phyloP scores from a whole-genome alignment of 1,139 yeast species.

The Blastobotrys ciferrii region DNA sequence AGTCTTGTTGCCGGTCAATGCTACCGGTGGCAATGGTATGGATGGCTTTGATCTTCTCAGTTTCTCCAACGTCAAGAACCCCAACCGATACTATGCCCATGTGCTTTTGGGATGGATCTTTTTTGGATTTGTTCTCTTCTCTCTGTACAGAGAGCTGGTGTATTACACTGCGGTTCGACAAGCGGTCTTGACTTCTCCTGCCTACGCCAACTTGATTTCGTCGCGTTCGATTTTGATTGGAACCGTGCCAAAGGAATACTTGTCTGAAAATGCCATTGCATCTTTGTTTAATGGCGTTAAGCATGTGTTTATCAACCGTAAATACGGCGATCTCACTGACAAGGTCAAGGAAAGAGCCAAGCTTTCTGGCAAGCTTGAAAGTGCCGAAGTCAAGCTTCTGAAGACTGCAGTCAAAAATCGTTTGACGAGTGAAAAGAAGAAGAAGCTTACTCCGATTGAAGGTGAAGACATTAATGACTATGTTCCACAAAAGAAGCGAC shows the following conservation, averaged over 20 bases:
- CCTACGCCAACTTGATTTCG: conserved; percentile 67
- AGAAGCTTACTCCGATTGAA: conserved; percentile 38
- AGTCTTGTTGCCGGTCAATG: conserved; percentile 81
- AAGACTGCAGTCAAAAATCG: conserved; percentile 58
- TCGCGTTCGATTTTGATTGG: conserved; percentile 81
- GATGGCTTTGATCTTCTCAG: conserved; percentile 68
- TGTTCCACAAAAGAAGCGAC: conserved; percentile 75
- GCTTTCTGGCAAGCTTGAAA: conserved; percentile 64
- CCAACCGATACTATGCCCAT: conserved; percentile 78
- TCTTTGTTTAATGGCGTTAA: conserved; percentile 66
- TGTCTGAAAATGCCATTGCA: conserved; percentile 59
- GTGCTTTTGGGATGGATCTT: conserved; percentile 77
- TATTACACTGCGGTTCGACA: conserved; percentile 78
- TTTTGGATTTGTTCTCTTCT: conserved; percentile 66
- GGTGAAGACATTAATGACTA: conserved; percentile 59
- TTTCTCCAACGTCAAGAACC: conserved; percentile 66
- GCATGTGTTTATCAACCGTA: conserved; percentile 73
- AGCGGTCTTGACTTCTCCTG: conserved; percentile 77
- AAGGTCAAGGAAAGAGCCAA: conserved; percentile 61
- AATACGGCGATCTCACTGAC: conserved; percentile 55
- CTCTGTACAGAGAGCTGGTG: conserved; percentile 77
- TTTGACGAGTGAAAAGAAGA: conserved; percentile 64
- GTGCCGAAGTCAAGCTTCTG: conserved; percentile 61
- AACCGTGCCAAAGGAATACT: conserved; percentile 67
- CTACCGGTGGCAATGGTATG: conserved; percentile 65